Conservation (phyloP, 2,329 filamentous ascomycete species). For the Ophiostoma populinum region DNA sequence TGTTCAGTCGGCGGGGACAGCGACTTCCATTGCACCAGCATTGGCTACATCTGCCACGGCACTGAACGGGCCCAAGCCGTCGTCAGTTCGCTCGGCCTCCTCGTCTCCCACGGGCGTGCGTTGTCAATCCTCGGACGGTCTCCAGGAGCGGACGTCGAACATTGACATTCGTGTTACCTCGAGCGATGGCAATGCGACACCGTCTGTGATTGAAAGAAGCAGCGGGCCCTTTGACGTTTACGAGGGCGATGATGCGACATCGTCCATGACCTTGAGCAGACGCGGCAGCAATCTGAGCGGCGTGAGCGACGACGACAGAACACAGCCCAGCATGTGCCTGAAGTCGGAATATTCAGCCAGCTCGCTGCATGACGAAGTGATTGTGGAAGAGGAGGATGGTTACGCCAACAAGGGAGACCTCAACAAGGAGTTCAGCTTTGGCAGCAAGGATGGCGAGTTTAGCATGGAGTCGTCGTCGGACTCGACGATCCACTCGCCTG, state of each 20-base stretch:
- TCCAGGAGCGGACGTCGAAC: slow-evolving; percentile 6
- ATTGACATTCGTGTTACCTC: slow-evolving; percentile 13
- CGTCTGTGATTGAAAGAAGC: neutral
- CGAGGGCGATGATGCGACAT: slow-evolving; percentile 9
- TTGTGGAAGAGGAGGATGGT: slow-evolving; percentile 27
- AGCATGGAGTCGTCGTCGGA: slow-evolving; percentile 19
- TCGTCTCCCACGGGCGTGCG: slow-evolving; percentile 5
- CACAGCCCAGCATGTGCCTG: slow-evolving; percentile 21
- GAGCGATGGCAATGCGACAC: slow-evolving; percentile 3
- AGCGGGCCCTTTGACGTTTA: slow-evolving; percentile 2
- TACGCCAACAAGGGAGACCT: slow-evolving; percentile 5
- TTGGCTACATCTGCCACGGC: too few relatives aligned
- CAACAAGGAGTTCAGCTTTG: slow-evolving; percentile 15
- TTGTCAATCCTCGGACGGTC: neutral
- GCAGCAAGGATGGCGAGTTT: slow-evolving; percentile 9
- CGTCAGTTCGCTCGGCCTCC: slow-evolving; percentile 2
- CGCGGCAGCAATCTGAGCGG: slow-evolving; percentile 30
- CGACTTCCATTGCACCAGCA: too few relatives aligned
- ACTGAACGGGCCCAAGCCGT: neutral
- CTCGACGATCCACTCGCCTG: slow-evolving; percentile 28
- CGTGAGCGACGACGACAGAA: slow-evolving; percentile 24
- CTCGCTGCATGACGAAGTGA: slow-evolving; percentile 34
- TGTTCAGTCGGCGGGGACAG: too few relatives aligned
- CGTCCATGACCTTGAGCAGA: slow-evolving; percentile 19
- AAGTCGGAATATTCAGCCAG: slow-evolving; percentile 31